Percentiles rank a stretch among this genome's conserved stretches.
Evolutionary conservation across 2,329 filamentous ascomycete genomes (phyloP).

Genomic region (Penicillium sp.): DNA sequence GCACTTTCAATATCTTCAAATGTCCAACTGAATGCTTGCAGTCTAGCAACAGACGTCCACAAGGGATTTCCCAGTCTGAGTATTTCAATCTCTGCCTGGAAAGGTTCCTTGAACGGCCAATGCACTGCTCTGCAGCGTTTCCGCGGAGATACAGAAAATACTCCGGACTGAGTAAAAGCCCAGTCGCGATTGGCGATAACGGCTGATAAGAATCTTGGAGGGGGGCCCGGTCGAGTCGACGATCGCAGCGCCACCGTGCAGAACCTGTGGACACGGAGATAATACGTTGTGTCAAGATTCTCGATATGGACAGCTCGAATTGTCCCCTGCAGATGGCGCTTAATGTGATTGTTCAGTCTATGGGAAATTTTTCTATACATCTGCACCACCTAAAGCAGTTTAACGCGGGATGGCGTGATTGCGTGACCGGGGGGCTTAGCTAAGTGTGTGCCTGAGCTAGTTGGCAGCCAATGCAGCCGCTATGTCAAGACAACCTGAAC

Average conservation of each 20-base stretch:
- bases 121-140: slow-evolving; percentile 8
- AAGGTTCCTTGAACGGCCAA: neutral
- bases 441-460: neutral
- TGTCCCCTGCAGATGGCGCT: too few relatives aligned
- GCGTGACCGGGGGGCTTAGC: neutral
- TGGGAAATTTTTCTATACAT: slow-evolving; percentile 25
- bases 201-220: slow-evolving; percentile 18
- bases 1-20: slow-evolving; percentile 5
- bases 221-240: neutral
- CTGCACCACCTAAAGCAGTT: slow-evolving; percentile 25
- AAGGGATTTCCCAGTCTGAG: neutral
- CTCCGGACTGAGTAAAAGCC: slow-evolving; percentile 23
- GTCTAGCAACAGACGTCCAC: neutral
- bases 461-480: too few relatives aligned
- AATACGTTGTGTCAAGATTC: neutral
- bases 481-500: too few relatives aligned
- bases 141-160: slow-evolving; percentile 24
- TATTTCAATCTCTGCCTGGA: slow-evolving; percentile 2
- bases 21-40: neutral
- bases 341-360: slow-evolving; percentile 1
- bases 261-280: neutral
- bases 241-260: slow-evolving; percentile 1
- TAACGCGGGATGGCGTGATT: slow-evolving; percentile 35
- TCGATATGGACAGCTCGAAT: too few relatives aligned
- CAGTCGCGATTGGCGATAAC: slow-evolving; percentile 23